Evolutionary conservation across 768 basidiomycete species (phyloP), one percentile per base, ranked within the genome.

Genomic region (Xanthoconium purpureum): DNA sequence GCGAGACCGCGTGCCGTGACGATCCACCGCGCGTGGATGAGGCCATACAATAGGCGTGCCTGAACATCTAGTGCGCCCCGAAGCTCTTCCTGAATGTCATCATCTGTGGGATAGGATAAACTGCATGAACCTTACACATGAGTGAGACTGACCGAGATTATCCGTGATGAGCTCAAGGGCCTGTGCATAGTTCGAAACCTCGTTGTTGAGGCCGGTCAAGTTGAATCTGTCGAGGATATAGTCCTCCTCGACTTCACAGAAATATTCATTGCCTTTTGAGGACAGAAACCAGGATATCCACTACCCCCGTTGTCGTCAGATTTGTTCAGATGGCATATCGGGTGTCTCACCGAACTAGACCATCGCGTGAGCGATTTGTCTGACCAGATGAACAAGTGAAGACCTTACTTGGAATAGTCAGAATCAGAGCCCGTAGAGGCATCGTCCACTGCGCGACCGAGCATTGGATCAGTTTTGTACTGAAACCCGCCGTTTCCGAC

Each of bases 171-270:
- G 80, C 70, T 98, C 95, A 50, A 98, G 76, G 0, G 97, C 97
- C 65, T 96, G 89, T 0, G 88, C 74, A 66, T 99, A 99, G 74
- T 97, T 94, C 58, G 93, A 83, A 7, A 98, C 93, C 71, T 98
- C 97, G 62, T 89, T 91, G 74, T 98, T 97, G 50, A 98, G 80
- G 5, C 97, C 96, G 3, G 97, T 99, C 54, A 99, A 79, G 74
- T 99, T 98, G 83, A 99, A 98, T 50, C 95, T 84, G 75, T 98
- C 96, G 54, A 97, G 81, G 66, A 99, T 98, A 72, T 98, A 98
- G 74, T 98, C 96, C 68, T 98, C 97, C 70, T 98, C 97, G 59
- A 98, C 94, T 78, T 98, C 95, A 73, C 96, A 97, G 67, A 98
- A 98, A 77, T 99, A 99, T 77, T 99, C 97, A 71, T 99, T 98